Evolutionary conservation across 257 asterid genomes (phyloP).

Genomic region (Forsythia viridissima): DNA sequence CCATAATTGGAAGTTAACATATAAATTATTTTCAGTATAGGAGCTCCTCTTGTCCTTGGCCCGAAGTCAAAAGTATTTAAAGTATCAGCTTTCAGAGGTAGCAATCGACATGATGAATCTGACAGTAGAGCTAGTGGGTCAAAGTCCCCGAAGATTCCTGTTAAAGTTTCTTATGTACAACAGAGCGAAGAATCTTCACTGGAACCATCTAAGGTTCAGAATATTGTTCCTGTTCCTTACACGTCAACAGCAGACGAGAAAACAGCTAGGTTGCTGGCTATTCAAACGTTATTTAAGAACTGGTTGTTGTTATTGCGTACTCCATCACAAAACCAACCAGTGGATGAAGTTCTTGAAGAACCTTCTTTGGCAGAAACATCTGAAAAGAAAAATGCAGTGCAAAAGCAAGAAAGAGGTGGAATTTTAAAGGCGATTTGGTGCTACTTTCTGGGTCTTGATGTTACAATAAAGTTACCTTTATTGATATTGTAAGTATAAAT

Average conservation of each 20-base stretch:
- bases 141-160: conserved; percentile 54
- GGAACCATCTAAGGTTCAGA: conserved; percentile 59
- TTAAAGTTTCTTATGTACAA: conserved; percentile 67
- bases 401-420: conserved; percentile 42
- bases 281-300: conserved; percentile 65
- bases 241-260: conserved; percentile 51
- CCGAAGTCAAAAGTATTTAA: conserved; percentile 54
- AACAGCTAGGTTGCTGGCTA: conserved; percentile 54
- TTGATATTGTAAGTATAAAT: conserved; percentile 66
- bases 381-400: conserved; percentile 34
- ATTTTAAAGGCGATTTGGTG: conserved; percentile 52
- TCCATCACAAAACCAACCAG: conserved; percentile 42
- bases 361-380: conserved; percentile 45
- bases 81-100: conserved; percentile 79
- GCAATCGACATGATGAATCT: conserved; percentile 57
- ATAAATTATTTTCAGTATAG: conserved; percentile 51
- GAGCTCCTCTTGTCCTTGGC: conserved; percentile 50
- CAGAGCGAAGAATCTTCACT: conserved; percentile 58
- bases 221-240: conserved; percentile 56
- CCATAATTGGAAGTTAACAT: conserved; percentile 26
- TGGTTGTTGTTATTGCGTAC: conserved; percentile 69
- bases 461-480: conserved; percentile 68
- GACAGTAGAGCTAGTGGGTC: conserved; percentile 60
- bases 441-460: conserved; percentile 65
- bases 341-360: conserved; percentile 47